These are phyloP conservation scores for Leucocoprinus leucothites DNA, from an alignment of 768 basidiomycete genomes.

Conservation along the genomic window DNA sequence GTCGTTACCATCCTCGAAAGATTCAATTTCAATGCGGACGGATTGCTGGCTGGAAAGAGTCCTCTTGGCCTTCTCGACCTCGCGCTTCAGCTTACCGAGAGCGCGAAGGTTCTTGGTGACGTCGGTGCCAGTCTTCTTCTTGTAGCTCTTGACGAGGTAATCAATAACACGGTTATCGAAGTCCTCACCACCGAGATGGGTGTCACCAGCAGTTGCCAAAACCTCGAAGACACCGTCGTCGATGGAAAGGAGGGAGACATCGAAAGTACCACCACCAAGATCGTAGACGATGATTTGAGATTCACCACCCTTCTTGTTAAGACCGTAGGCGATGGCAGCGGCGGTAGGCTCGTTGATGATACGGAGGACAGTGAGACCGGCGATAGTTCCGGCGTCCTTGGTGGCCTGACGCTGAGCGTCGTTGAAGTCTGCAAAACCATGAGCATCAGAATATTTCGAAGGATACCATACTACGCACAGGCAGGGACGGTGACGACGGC, in stretches of 20 bases:
- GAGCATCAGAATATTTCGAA: conserved; percentile 8
- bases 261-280: conserved; percentile 98
- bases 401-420: conserved; percentile 99
- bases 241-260: conserved; percentile 94
- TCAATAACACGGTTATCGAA: conserved; percentile 94
- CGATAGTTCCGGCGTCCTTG: conserved; percentile 95
- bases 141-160: conserved; percentile 85
- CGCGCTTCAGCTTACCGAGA: conserved; percentile 88
- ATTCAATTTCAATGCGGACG: conserved; percentile 92
- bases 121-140: conserved; percentile 89
- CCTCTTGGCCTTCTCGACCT: conserved; percentile 94
- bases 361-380: conserved; percentile 91
- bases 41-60: conserved; percentile 88
- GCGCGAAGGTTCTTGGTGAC: conserved; percentile 77
- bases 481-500: conserved; percentile 98
- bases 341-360: conserved; percentile 99
- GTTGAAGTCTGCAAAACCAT: conserved; percentile 72
- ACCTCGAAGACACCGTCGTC: conserved; percentile 93
- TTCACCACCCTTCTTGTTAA: conserved; percentile 94
- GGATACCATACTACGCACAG: conserved; percentile 44
- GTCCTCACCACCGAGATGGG: conserved; percentile 94
- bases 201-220: conserved; percentile 89
- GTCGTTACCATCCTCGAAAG: conserved; percentile 95
- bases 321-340: conserved; percentile 96
- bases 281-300: conserved; percentile 97